Conservation (phyloP, 2,329 filamentous ascomycete genomes). For the Nemania serpens region DNA sequence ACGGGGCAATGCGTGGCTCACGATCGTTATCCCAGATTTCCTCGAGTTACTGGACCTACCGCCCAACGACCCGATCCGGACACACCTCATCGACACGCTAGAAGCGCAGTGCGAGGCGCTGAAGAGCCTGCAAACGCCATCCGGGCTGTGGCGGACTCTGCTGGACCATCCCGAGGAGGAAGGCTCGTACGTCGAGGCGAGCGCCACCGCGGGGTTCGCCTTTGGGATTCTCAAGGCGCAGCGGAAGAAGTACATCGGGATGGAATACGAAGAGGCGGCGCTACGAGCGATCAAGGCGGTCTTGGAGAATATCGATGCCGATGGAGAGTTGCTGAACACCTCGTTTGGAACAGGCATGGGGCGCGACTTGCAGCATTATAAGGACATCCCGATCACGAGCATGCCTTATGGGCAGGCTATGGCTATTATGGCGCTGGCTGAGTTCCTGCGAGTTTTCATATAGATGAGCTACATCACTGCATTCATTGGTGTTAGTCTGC, state of each 20-base stretch:
- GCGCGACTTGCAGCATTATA: constrained; percentile 73
- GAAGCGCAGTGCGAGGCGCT: constrained; percentile 72
- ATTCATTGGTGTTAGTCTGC: no score
- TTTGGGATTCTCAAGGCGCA: constrained; percentile 78
- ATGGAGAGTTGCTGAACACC: constrained; percentile 73
- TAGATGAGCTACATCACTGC: constrained; percentile 15
- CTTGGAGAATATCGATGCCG: constrained; percentile 64
- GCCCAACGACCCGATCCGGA: constrained; percentile 65
- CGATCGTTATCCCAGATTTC: constrained; percentile 82
- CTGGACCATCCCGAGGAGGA: constrained; percentile 68
- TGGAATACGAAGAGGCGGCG: constrained; percentile 64
- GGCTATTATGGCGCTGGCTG: constrained; percentile 80
- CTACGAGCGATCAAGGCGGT: constrained; percentile 70
- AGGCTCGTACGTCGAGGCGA: constrained; percentile 76
- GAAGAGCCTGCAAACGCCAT: constrained; percentile 59
- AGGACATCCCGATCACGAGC: constrained; percentile 74
- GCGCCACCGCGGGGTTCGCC: constrained; percentile 79
- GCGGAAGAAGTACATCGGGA: constrained; percentile 69
- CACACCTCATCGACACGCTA: constrained; percentile 65
- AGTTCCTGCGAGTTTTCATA: constrained; percentile 67
- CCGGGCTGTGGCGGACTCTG: constrained; percentile 75
- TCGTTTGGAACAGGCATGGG: constrained; percentile 84
- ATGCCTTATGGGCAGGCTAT: constrained; percentile 88
- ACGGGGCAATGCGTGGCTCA: constrained; percentile 73
- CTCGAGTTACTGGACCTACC: constrained; percentile 71